Evolutionary conservation across 192 early-diverging fungal species (phyloP).

Genomic region (Gryganskiella cystojenkinii): DNA sequence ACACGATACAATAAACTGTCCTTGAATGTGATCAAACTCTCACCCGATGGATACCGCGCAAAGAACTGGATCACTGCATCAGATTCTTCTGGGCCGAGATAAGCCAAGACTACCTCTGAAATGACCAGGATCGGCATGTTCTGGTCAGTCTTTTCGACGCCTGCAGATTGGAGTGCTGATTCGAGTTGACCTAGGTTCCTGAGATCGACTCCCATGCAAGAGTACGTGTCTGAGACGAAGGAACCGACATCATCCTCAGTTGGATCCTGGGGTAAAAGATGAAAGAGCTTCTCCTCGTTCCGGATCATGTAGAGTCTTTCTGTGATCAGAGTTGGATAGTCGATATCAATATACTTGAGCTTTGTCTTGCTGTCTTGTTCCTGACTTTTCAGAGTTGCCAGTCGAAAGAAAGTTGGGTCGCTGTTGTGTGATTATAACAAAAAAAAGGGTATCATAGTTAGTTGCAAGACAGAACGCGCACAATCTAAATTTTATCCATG

Average conservation of each 20-base stretch:
- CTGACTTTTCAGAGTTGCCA: slow-evolving; percentile 20
- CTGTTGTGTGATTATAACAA: slow-evolving; percentile 3
- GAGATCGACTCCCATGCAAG: slow-evolving; percentile 40
- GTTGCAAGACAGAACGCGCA: no score
- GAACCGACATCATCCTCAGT: slow-evolving; percentile 26
- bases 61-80: slow-evolving; percentile 40
- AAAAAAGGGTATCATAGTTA: not conserved
- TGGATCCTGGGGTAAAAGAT: slow-evolving; percentile 33
- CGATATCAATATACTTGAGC: slow-evolving; percentile 43
- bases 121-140: slow-evolving; percentile 32
- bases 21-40: not conserved
- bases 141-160: not conserved
- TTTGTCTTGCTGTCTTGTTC: slow-evolving; percentile 16
- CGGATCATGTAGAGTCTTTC: slow-evolving; percentile 49
- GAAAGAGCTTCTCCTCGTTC: slow-evolving; percentile 16
- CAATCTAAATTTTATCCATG: not conserved
- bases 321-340: slow-evolving; percentile 35
- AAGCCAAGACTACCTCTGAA: slow-evolving; percentile 43
- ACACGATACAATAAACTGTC: no score
- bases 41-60: slow-evolving; percentile 33
- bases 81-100: slow-evolving; percentile 39
- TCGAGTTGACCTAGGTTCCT: slow-evolving; percentile 20
- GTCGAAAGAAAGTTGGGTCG: slow-evolving; percentile 40
- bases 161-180: slow-evolving; percentile 15
- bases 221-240: slow-evolving; percentile 41